Evolutionary conservation across 805 yeast genomes (phyloP), one percentile per base, ranked within the genome.

Genomic region (Yarrowia yakushimensis): DNA sequence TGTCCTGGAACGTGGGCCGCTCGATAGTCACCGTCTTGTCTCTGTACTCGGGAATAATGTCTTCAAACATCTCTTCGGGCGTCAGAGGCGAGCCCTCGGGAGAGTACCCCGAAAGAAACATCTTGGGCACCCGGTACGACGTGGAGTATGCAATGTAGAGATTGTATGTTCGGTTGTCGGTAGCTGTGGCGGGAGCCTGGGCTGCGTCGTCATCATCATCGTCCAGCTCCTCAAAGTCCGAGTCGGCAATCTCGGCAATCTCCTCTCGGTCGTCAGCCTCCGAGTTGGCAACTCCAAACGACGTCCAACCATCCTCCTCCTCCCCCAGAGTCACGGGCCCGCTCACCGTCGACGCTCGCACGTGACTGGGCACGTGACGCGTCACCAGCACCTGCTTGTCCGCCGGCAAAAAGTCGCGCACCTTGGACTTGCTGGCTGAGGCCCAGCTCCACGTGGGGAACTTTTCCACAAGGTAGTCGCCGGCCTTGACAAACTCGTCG

Each of bases 371-470:
- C 3, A 94, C 97, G 71, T 90, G 96, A 69, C 85, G 82, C 0
- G 97, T 91, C 3, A 94, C 88, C 42, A 94, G 76, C 67, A 81
- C 89, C 75, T 94, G 99, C 74, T 90, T 94, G 67, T 89, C 92
- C 1, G 77, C 76, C 0, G 99, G 99, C 64, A 94, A 75, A 68
- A 90, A 94, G 65, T 84, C 87, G 66, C 85, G 82, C 52, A 72
- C 76, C 67, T 79, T 81, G 9, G 80, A 76, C 13, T 78, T 74
- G 15, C 87, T 82, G 0, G 87, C 85, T 3, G 83, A 77, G 2
- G 83, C 77, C 99, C 99, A 94, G 65, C 85, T 84, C 99, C 99
- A 94, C 0, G 98, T 94, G 2, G 99, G 98, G 72, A 94, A 94
- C 78, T 87, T 89, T 74, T 85, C 86, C 31, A 86, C 92, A 63